Base-by-base conservation (phyloP, 2,329 filamentous ascomycete species). In the Shiraia bambusicola region DNA sequence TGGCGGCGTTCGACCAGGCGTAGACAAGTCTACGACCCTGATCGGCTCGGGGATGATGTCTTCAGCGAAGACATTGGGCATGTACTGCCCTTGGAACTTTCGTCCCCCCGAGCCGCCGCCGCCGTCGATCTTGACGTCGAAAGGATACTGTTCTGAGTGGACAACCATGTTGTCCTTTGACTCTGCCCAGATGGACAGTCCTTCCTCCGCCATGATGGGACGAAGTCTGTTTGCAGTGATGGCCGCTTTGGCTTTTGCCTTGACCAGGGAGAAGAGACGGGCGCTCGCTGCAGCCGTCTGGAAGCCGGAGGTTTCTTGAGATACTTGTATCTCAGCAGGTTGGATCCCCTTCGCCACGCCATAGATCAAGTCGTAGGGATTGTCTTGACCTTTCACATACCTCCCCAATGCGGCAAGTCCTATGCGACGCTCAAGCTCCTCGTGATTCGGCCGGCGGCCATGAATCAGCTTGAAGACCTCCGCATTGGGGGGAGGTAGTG, bases 191-290 rank as follows among this genome's bases (percentile, higher is more conserved):
- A 58, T 32, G 0, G 9, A 17, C 13, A 44, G 50, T 2, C 55
- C 49, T 8, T 36, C 42, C 3, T 43, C 27, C 19, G 19, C 28
- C 6, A 48, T 49, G n/a, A 28, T 33, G 1, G 25, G 15, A 5
- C 45, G 40, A 5, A 49, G 42, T 26, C 29, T 54, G 19, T 34
- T 50, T 2, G 37, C 49, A 4, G 34, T 45, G 9, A 49, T 33
- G 1, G 40, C 34, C 7, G 50, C 50, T 29, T 51, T 54, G 11
- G 28, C 32, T 19, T 58, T 58, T 7, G 52, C 49, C 19, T 37
- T 46, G 5, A 34, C 17, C 3, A 61, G 30, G 3, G 47, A 39
- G 3, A 25, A 31, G 2, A 36, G 45, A 7, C 39, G 39, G 6
- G 26, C 11, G 2, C 25, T 12, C 11, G 27, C 25, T 1, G 31